Percentiles rank a stretch among this genome's conserved stretches.
phyloP scores from a whole-genome alignment of 202 grass and related monocot species.

The Zoysia matrella region DNA sequence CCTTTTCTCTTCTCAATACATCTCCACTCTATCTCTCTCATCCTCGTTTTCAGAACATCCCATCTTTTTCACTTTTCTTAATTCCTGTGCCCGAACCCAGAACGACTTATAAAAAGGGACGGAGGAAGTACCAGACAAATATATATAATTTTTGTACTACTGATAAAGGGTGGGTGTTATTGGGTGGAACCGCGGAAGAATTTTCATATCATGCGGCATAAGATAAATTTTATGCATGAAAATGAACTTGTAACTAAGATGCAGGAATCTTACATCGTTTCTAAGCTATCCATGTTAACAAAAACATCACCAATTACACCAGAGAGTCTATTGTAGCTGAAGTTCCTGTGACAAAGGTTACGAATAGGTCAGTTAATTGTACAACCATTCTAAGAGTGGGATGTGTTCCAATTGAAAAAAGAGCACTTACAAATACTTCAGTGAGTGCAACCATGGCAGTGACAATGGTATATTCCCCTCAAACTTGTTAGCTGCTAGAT shows the following conservation, averaged over 20 bases:
- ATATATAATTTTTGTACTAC: background rate
- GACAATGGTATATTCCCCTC: slow-evolving; percentile 68
- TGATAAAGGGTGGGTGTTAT: slow-evolving; percentile 17
- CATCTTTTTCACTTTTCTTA: too few species aligned
- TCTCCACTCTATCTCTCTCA: too few species aligned
- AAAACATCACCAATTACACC: slow-evolving; percentile 83
- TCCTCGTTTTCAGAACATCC: too few species aligned
- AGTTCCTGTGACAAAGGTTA: slow-evolving; percentile 58
- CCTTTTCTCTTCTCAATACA: too few species aligned
- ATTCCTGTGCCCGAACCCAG: too few species aligned
- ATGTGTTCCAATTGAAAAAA: slow-evolving; percentile 28
- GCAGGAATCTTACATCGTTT: slow-evolving; percentile 61
- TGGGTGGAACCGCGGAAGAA: background rate
- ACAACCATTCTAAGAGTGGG: background rate
- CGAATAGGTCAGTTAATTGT: slow-evolving; percentile 16
- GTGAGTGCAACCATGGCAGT: slow-evolving; percentile 64
- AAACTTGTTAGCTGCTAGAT: slow-evolving; percentile 74
- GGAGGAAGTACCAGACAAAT: background rate
- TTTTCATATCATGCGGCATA: slow-evolving; percentile 2
- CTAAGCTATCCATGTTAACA: slow-evolving; percentile 68
- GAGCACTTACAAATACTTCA: slow-evolving; percentile 79
- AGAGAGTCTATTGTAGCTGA: slow-evolving; percentile 79
- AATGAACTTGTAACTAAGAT: slow-evolving; percentile 7
- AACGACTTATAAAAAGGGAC: too few species aligned
- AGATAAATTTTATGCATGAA: background rate